phyloP scores from a whole-genome alignment of 495 filamentous ascomycete species.

The Gamarada debralockiae region DNA sequence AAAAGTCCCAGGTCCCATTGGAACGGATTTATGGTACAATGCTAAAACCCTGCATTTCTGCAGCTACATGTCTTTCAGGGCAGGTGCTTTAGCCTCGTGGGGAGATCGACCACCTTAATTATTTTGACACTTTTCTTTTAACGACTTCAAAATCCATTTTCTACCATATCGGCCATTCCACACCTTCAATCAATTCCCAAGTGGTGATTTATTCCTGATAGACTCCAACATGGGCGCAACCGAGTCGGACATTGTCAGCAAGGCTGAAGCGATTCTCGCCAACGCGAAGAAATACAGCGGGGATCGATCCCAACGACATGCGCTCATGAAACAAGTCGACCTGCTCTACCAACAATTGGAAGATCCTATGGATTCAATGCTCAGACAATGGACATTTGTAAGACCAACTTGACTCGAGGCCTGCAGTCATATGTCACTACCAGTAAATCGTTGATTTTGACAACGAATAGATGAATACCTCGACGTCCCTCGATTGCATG shows the following conservation, averaged over 20 bases:
- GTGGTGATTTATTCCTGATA: neutral
- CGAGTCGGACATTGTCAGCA: neutral
- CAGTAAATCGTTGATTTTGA: no score
- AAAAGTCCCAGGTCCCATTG: no score
- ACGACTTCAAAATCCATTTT: neutral
- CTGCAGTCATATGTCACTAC: no score
- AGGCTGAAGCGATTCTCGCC: slow-evolving; percentile 9
- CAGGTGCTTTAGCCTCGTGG: no score
- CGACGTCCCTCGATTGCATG: no score
- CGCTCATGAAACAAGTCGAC: neutral
- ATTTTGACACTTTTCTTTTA: neutral
- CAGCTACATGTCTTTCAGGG: no score
- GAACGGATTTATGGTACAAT: no score
- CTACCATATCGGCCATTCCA: neutral
- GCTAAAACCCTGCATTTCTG: no score
- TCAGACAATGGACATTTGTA: slow-evolving; percentile 13
- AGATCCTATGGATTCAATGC: slow-evolving; percentile 5
- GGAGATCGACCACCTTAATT: no score
- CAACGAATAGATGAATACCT: no score
- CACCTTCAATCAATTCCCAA: neutral
- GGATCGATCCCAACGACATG: neutral
- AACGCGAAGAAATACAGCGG: slow-evolving; percentile 3
- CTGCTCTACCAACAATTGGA: slow-evolving; percentile 9
- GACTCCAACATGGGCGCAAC: neutral
- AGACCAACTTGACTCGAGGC: no score